Percentiles rank a stretch among this genome's conserved stretches.
Conservation (phyloP, 306 rosid genomes). For the Clitoria ternatea region DNA sequence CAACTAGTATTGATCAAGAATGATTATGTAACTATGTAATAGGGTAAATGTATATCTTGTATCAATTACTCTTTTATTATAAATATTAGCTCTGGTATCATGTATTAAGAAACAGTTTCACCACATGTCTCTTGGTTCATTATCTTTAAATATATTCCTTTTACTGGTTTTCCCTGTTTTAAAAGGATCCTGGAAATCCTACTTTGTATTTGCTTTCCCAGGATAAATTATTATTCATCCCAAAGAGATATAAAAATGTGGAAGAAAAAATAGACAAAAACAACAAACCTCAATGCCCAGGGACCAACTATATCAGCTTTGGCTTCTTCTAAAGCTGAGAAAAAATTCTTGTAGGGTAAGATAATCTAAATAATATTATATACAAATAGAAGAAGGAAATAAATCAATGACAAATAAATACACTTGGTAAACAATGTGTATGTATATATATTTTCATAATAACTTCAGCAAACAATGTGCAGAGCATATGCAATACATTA, state of each 20-base stretch:
- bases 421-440: slow-evolving; percentile 8
- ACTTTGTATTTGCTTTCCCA: background rate
- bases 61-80: no score
- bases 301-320: slow-evolving; percentile 98
- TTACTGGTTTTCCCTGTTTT: background rate
- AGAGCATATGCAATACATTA: background rate
- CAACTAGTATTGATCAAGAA: no score
- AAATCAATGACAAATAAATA: background rate
- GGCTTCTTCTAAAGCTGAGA: slow-evolving; percentile 94
- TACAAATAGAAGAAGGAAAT: background rate
- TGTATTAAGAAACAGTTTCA: no score
- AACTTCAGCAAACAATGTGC: background rate
- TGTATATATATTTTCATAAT: background rate
- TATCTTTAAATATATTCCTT: no score
- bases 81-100: no score
- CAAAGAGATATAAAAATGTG: background rate
- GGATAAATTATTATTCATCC: background rate
- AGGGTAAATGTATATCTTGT: no score
- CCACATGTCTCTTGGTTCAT: no score
- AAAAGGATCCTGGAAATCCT: background rate
- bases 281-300: slow-evolving; percentile 71
- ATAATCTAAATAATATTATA: background rate
- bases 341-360: slow-evolving; percentile 67
- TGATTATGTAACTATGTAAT: no score
- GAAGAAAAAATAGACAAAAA: no score